Evolutionary conservation across 257 asterid species (phyloP), one percentile per base, ranked within the genome.

Genomic region (Rauvolfia tetraphylla): DNA sequence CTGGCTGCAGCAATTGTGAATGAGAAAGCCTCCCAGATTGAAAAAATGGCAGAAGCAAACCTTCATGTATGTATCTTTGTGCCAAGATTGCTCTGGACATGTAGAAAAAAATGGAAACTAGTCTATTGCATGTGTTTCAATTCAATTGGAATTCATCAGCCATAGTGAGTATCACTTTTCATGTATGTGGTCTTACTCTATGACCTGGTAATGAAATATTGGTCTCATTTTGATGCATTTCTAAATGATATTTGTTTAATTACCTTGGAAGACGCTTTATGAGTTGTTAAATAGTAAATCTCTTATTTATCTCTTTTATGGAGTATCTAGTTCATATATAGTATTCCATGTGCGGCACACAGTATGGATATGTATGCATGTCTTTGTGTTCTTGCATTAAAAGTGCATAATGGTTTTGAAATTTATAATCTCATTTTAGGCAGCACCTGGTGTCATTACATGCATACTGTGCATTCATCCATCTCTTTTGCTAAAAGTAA

Each of bases 11-110:
- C 99, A 84, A 85, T 92, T 84, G 92, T 97, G 39, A 89, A 88
- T 75, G 99, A 95, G 88, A 95, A 95, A 84, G 97, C 98, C 78
- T 91, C 98, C 84, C 97, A 90, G 87, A 87, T 95, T 75, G 99
- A 95, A 81, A 92, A 91, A 87, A 92, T 95, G 99, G 92, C 96
- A 12, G 99, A 95, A 84, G 99, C 97, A 61, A 92, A 91, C 85
- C 87, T 95, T 79, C 83, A 95, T 87, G 99, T 95, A 92, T 63
- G 82, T 73, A 66, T 72, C 11, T 29, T 27, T 42, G 75, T 29
- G 36, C 57, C 31, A 68, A 44, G 34, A 20, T 29, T 70, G 36
- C 25, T 14, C 23, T 70, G 38, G 51, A 41, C 80, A 31, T 58
- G 56, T 56, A 7, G 7, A 46, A 46, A 12, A 7, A 46, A 46